Base-by-base conservation (phyloP, 352 stramenopile genomes). In the Phytophthora sp. region DNA sequence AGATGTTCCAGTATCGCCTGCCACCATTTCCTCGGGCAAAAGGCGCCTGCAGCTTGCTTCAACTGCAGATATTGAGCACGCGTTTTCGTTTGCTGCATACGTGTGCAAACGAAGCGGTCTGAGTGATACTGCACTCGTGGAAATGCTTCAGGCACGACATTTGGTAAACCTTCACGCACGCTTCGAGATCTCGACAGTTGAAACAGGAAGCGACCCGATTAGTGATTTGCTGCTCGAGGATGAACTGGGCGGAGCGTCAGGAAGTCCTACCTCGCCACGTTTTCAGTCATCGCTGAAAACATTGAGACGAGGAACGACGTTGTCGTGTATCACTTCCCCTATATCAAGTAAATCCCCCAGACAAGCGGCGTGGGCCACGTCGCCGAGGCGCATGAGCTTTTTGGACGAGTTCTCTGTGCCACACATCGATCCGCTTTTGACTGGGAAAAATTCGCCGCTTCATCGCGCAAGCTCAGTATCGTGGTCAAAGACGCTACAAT, bases 141-240 rank as follows among this genome's bases (percentile, higher is more conserved):
- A 94, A 30, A 95, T 95, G 87, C 74, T 95, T 9, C 84, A 95
- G 64, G 87, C 87, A 13, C 83, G 84, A 11, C 87, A 94, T 45
- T 55, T 95, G 11, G 60, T 95, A 5, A 92, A 94, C 27, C 53
- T 91, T 5, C 87, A 95, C 42, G 79, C 84, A 17, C 84, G 81
- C 17, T 68, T 79, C 43, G 84, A 94, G 37, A 72, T 86, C 21
- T 72, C 72, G 17, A 69, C 70, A 39, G 34, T 77, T 7, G 79
- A 81, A 62, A 37, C 49, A 38, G 43, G 24, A 50, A 55, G n/a
- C 18, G 48, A 63, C 26, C 41, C 23, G 11, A 32, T 38, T 18
- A 65, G 32, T 9, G 23, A 30, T 10, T 46, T 62, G 9, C 9
- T 61, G 31, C 26, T 49, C 9, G 54, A 62, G 13, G 26, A 55